Evolutionary conservation across 2,329 filamentous ascomycete genomes (phyloP), one percentile per base, ranked within the genome.

Genomic region (Venturia asperata): DNA sequence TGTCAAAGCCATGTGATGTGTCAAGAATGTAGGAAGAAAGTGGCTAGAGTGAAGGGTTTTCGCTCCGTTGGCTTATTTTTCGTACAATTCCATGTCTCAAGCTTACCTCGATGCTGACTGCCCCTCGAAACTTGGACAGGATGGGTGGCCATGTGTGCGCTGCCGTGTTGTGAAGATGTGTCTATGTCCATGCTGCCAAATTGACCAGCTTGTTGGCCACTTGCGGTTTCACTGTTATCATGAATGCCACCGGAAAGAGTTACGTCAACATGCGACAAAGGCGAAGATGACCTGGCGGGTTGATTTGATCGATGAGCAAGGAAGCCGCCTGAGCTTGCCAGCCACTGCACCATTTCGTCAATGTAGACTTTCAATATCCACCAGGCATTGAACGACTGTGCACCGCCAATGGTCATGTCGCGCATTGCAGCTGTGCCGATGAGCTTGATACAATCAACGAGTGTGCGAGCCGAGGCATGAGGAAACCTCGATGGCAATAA

Each of bases 331-430:
- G 92, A 87, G 71, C 95, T 91, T 0, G 91, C 91, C 69, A 96
- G 81, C 83, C 95, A 97, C 66, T 89, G 83, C 62, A 92, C 86
- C 90, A 96, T 95, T 77, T 97, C 93, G 72, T 97, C 92, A 63
- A 97, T 85, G 82, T 93, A 97, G 66, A 93, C 92, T 74, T 97
- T 96, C 3, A 92, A 92, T 66, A 97, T 90, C 90, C 90, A 94
- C 91, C 91, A 95, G 6, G 89, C 87, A n/a, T 90, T 88, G 72
- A 93, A 95, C 72, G 89, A 92, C 72, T 87, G 86, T 21, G 88
- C 89, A 68, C 89, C 87, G 49, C 85, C 82, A 62, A 94, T 86
- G 0, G 90, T 94, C 66, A 95, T 83, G 70, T 95, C 91, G 64
- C 91, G 83, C 79, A 94, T 85, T 21, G 90, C 87, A 24, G 89